phyloP scores from a whole-genome alignment of 2,329 filamentous ascomycete species.

The Bimuria novae-zelandiae region DNA sequence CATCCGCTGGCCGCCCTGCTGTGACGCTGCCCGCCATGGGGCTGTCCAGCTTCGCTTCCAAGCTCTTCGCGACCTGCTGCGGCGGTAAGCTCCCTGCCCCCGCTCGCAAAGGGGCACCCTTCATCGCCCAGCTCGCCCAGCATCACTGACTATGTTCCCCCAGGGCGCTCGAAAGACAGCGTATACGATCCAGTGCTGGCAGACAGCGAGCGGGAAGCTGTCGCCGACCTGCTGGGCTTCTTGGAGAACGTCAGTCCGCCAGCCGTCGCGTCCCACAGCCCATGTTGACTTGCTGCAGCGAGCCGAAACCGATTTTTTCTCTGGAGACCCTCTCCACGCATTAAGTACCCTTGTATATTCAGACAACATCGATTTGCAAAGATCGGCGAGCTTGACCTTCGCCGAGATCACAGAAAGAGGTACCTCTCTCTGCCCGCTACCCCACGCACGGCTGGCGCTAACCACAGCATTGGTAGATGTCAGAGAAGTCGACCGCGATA shows the following conservation, averaged over 20 bases:
- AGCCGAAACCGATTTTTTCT: conserved; percentile 97
- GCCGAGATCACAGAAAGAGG: conserved; percentile 98
- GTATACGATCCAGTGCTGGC: conserved; percentile 70
- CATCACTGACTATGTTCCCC: conserved; percentile 23
- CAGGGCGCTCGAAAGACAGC: conserved; percentile 54
- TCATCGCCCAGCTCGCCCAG: conserved; percentile 1
- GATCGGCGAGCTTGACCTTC: conserved; percentile 97
- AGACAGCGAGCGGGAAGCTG: conserved; percentile 95
- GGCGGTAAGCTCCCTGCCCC: conserved; percentile 34
- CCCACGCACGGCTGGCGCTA: conserved; percentile 15
- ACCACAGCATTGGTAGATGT: conserved; percentile 69
- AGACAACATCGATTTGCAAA: conserved; percentile 96
- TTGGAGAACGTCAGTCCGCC: conserved; percentile 80
- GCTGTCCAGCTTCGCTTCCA: conserved; percentile 43
- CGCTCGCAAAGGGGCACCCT: neutral
- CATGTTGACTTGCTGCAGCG: conserved; percentile 63
- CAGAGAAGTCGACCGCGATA: conserved; percentile 90
- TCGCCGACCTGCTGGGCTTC: conserved; percentile 92
- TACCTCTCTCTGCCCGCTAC: conserved; percentile 48
- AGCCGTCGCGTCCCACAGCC: conserved; percentile 9
- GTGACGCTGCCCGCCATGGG: conserved; percentile 42
- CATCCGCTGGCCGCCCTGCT: conserved; percentile 29
- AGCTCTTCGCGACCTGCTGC: conserved; percentile 45
- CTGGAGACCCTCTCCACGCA: conserved; percentile 89
- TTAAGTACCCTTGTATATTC: conserved; percentile 97